These are phyloP conservation scores for Trichophaea hybrida DNA, from an alignment of 2,329 filamentous ascomycete genomes.

Conservation along the genomic window DNA sequence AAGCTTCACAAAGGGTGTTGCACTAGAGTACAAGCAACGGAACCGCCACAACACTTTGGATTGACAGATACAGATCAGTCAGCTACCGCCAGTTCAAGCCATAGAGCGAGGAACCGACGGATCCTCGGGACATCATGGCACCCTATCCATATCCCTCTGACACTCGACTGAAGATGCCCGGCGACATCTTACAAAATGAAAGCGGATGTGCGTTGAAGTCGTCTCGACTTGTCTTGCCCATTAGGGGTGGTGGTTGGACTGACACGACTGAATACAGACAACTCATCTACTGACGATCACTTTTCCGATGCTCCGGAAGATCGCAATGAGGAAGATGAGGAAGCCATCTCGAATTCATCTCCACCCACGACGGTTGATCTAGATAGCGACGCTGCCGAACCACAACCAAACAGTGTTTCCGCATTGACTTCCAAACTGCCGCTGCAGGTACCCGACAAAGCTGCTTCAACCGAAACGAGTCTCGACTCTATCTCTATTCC, in stretches of 20 bases:
- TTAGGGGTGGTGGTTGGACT: neutral
- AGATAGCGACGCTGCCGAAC: conserved; percentile 33
- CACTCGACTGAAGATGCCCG: no score
- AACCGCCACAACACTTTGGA: no score
- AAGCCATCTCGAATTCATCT: conserved; percentile 33
- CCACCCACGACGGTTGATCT: neutral
- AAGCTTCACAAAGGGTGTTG: no score
- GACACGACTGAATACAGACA: conserved; percentile 30
- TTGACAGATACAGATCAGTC: no score
- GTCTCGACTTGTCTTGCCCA: neutral
- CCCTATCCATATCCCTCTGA: no score
- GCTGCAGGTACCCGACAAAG: conserved; percentile 30
- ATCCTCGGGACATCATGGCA: no score
- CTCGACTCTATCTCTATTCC: conserved; percentile 6
- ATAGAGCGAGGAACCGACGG: no score
- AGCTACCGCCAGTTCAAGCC: no score
- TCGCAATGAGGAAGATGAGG: conserved; percentile 9
- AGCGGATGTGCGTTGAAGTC: neutral
- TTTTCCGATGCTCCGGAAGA: conserved; percentile 46
- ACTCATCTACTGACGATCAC: conserved; percentile 53
- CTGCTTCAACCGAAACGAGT: neutral
- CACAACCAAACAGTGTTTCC: conserved; percentile 36
- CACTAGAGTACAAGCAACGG: no score
- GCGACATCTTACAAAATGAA: neutral
- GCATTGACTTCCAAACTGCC: no score